These are phyloP conservation scores for Magnusiomyces clavatus DNA, from an alignment of 1,139 yeast species.

Conservation along the genomic window DNA sequence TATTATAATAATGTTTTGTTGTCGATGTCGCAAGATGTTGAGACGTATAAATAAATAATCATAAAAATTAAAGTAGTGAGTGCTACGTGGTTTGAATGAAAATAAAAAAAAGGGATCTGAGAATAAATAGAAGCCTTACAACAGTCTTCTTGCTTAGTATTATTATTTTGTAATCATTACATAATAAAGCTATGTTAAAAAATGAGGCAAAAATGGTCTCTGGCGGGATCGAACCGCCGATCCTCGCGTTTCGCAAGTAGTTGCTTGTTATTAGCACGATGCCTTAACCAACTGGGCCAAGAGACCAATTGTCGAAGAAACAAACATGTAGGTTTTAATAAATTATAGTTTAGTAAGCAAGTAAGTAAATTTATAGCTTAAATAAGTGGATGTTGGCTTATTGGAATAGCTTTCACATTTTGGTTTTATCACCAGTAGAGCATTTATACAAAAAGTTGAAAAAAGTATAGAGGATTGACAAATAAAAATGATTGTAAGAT, in stretches of 20 bases:
- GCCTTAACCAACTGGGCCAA: conserved; percentile 16
- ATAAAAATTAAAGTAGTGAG: too few species aligned
- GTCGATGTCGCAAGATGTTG: too few species aligned
- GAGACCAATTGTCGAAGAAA: conserved; percentile 5
- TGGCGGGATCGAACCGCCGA: conserved; percentile 16
- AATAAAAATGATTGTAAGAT: too few species aligned
- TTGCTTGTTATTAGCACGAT: conserved; percentile 14
- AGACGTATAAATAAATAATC: too few species aligned
- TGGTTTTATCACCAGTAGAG: background rate
- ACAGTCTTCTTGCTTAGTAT: too few species aligned
- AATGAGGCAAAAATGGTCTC: conserved; percentile 12
- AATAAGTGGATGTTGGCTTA: background rate
- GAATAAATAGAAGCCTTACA: too few species aligned
- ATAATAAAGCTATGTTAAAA: background rate
- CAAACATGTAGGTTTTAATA: background rate
- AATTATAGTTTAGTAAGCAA: background rate
- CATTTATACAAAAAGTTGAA: background rate
- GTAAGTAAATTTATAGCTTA: background rate
- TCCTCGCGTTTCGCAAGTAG: conserved; percentile 12
- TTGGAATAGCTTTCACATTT: background rate
- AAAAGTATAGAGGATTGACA: background rate
- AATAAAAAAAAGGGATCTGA: too few species aligned
- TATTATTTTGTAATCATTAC: too few species aligned
- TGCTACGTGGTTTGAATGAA: too few species aligned
- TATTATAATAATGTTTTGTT: too few species aligned